Conservation (phyloP, 495 filamentous ascomycete genomes). For the Cudoniella acicularis region DNA sequence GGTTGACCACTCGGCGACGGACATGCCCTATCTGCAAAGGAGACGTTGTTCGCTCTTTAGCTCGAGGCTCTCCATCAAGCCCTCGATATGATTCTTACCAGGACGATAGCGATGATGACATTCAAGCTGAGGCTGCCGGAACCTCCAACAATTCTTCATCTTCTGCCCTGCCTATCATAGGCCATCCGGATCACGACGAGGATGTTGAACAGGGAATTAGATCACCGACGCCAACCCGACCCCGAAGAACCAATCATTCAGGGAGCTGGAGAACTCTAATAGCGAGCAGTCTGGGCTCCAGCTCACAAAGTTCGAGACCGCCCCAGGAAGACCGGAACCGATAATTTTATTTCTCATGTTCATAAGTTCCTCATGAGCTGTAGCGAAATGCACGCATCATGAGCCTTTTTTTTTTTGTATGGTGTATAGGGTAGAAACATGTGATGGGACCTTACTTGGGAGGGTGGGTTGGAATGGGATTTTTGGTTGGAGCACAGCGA, state of each 20-base stretch:
- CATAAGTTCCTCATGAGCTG: not conserved
- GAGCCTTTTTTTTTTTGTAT: slow-evolving; percentile 12
- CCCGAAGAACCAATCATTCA: slow-evolving; percentile 2
- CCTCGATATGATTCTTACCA: slow-evolving; percentile 45
- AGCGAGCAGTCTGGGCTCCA: slow-evolving; percentile 18
- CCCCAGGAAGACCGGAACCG: slow-evolving; percentile 21
- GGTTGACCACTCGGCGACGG: slow-evolving; percentile 88
- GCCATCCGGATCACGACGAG: not conserved
- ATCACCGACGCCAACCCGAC: slow-evolving; percentile 3
- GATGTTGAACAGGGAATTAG: slow-evolving; percentile 22
- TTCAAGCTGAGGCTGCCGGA: slow-evolving; percentile 39
- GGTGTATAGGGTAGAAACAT: slow-evolving; percentile 22
- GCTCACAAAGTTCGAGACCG: slow-evolving; percentile 11
- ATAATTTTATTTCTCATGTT: slow-evolving; percentile 7
- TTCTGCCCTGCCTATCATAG: slow-evolving; percentile 31
- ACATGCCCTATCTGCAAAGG: slow-evolving; percentile 98
- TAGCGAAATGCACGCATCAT: not conserved
- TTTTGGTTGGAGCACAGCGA: slow-evolving; percentile 25
- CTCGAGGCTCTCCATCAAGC: slow-evolving; percentile 36
- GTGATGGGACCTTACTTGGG: slow-evolving; percentile 1
- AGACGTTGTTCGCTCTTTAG: slow-evolving; percentile 73
- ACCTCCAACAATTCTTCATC: slow-evolving; percentile 43
- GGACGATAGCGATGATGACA: slow-evolving; percentile 46
- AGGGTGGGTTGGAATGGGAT: slow-evolving; percentile 12
- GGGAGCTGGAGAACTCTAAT: slow-evolving; percentile 22